Evolutionary conservation across 148 eudicot genomes (phyloP).

Genomic region (Cornus florida): DNA sequence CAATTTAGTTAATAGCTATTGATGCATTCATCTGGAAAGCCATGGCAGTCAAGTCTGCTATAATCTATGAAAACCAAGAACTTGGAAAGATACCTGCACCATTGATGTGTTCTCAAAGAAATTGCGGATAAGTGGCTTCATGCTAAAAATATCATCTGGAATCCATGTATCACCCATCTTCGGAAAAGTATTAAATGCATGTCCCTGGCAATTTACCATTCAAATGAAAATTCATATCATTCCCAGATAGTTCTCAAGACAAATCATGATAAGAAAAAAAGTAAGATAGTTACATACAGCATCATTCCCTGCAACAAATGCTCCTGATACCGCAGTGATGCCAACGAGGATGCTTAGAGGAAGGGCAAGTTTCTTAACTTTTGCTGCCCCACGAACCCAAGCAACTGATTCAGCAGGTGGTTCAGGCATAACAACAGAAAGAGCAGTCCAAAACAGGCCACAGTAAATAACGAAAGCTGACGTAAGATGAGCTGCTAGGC

Average conservation of each 20-base stretch:
- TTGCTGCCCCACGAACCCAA: constrained; percentile 93
- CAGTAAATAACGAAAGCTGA: constrained; percentile 86
- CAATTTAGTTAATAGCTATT: not conserved
- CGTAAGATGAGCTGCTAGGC: constrained; percentile 95
- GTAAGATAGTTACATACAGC: constrained; percentile 56
- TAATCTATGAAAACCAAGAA: not conserved
- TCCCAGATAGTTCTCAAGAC: too few relatives aligned
- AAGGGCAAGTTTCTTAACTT: constrained; percentile 78
- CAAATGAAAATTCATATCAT: not conserved
- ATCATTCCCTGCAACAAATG: constrained; percentile 99
- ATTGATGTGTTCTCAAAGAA: constrained; percentile 95
- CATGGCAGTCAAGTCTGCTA: not conserved
- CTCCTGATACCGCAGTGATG: constrained; percentile 88
- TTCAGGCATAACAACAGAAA: constrained; percentile 98
- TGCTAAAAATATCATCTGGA: constrained; percentile 81
- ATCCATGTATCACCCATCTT: constrained; percentile 98
- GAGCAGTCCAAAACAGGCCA: constrained; percentile 95
- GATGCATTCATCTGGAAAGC: not conserved
- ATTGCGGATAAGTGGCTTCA: constrained; percentile 88
- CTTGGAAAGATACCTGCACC: constrained; percentile 68
- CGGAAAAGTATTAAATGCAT: constrained; percentile 91
- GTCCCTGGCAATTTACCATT: constrained; percentile 56
- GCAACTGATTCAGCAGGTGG: constrained; percentile 91
- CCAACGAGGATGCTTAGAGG: constrained; percentile 92
- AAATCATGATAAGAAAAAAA: too few relatives aligned